A percentile compares a stretch with the other conserved stretches of the same genome.
phyloP scores from a whole-genome alignment of 164 flowering plant genomes.

The Magnolia changhungtana region DNA sequence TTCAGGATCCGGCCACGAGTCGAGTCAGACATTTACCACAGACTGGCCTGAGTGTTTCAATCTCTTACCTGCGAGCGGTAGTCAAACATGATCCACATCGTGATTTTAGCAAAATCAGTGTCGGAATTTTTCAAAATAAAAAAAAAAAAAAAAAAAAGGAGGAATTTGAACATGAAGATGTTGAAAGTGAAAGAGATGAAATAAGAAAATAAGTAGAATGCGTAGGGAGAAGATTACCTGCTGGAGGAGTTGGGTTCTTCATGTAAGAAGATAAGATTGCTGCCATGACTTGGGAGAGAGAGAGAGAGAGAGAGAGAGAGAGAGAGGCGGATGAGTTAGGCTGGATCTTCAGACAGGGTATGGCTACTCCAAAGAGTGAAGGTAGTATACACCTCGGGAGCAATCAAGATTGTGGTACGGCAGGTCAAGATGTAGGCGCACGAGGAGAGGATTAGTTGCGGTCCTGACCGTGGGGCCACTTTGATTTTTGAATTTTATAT shows the following conservation, averaged over 20 bases:
- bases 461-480: too few species aligned
- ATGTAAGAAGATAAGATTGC: neutral
- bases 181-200: neutral
- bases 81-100: neutral
- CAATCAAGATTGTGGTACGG: too few species aligned
- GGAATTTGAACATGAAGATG: neutral
- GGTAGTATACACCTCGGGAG: too few species aligned
- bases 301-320: too few species aligned
- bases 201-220: neutral
- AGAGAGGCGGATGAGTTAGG: too few species aligned
- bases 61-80: conserved; percentile 7
- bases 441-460: too few species aligned
- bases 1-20: neutral
- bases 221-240: neutral
- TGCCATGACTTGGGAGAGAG: neutral
- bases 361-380: too few species aligned
- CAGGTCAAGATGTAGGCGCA: too few species aligned
- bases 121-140: neutral
- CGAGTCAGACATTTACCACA: conserved; percentile 42
- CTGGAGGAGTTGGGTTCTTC: conserved; percentile 18
- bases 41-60: conserved; percentile 58
- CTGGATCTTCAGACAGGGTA: too few species aligned
- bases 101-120: neutral
- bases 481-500: too few species aligned
- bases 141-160: neutral